Conservation (phyloP, 2,329 filamentous ascomycete species). For the Aureobasidium leucospermi region DNA sequence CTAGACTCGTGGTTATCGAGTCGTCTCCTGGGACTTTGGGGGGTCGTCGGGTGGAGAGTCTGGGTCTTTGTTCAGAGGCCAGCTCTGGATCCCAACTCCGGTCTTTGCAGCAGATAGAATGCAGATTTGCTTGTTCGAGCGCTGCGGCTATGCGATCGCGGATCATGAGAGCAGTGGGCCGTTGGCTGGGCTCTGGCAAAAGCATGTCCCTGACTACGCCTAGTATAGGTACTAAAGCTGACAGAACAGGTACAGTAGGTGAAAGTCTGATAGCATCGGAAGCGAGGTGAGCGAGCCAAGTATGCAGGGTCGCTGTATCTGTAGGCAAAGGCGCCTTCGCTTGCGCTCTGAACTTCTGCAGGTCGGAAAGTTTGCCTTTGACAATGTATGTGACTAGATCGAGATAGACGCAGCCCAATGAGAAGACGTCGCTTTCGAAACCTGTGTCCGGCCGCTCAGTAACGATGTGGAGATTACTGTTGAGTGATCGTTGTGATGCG, state of each 20-base stretch:
- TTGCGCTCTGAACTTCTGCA: conserved; percentile 57
- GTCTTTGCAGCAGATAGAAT: not conserved
- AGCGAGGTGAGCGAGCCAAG: conserved; percentile 6
- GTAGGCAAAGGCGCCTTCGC: conserved; percentile 34
- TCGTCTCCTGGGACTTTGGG: not conserved
- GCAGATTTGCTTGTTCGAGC: not conserved
- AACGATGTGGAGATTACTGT: not conserved
- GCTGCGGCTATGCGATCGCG: conserved; percentile 23
- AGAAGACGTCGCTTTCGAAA: conserved; percentile 60
- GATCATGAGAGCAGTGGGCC: conserved; percentile 36
- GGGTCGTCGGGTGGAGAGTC: not conserved
- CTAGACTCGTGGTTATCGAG: not conserved
- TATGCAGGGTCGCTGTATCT: conserved; percentile 13
- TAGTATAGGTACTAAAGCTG: conserved; percentile 18
- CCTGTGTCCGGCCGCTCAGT: conserved; percentile 10
- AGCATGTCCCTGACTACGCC: conserved; percentile 38
- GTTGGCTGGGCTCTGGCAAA: conserved; percentile 31
- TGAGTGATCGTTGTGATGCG: not conserved
- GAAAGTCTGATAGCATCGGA: conserved; percentile 2
- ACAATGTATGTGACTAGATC: conserved; percentile 64
- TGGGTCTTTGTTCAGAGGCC: not conserved
- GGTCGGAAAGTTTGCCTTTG: conserved; percentile 59
- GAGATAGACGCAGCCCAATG: conserved; percentile 63
- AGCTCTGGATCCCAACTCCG: not conserved
- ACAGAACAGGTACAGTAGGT: conserved; percentile 32